Percentiles rank a stretch among this genome's conserved stretches.
Conservation (phyloP, 305 asterid species). For the Solanum chacoense region DNA sequence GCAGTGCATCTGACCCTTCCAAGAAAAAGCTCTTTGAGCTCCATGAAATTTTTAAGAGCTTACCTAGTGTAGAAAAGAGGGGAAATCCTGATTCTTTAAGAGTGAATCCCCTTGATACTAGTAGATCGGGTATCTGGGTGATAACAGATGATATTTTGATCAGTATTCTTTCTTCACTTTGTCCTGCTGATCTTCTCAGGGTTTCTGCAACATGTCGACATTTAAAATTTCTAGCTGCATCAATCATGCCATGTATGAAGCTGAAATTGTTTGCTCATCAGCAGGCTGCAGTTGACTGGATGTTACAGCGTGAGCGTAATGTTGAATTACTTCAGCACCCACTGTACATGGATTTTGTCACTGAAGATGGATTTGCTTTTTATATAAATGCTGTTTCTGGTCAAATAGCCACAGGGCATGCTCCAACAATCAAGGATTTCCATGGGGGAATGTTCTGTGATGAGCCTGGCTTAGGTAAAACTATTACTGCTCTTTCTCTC, state of each 20-base stretch:
- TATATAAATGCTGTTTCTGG: constrained; percentile 68
- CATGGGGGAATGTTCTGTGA: constrained; percentile 98
- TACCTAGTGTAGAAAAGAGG: constrained; percentile 51
- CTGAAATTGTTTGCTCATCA: constrained; percentile 92
- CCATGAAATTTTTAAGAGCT: constrained; percentile 76
- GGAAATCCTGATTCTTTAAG: constrained; percentile 33
- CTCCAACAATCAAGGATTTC: constrained; percentile 61
- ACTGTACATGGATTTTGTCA: constrained; percentile 45
- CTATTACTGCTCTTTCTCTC: constrained; percentile 85
- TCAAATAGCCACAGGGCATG: constrained; percentile 43
- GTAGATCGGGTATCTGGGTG: constrained; percentile 53
- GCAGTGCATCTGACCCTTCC: constrained; percentile 50
- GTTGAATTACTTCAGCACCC: constrained; percentile 58
- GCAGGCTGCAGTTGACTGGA: constrained; percentile 95
- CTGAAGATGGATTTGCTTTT: constrained; percentile 65
- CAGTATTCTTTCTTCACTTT: constrained; percentile 43
- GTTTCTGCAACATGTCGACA: constrained; percentile 78
- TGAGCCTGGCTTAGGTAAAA: constrained; percentile 98
- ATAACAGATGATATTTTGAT: constrained; percentile 72
- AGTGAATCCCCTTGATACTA: constrained; percentile 46
- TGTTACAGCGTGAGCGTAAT: constrained; percentile 78
- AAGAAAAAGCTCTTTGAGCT: constrained; percentile 74
- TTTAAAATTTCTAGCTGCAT: constrained; percentile 59
- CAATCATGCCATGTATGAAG: constrained; percentile 92
- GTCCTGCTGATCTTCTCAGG: constrained; percentile 61